These are phyloP conservation scores for Tremellales sp. DNA, from an alignment of 1,284 basidiomycete species.

Conservation along the genomic window DNA sequence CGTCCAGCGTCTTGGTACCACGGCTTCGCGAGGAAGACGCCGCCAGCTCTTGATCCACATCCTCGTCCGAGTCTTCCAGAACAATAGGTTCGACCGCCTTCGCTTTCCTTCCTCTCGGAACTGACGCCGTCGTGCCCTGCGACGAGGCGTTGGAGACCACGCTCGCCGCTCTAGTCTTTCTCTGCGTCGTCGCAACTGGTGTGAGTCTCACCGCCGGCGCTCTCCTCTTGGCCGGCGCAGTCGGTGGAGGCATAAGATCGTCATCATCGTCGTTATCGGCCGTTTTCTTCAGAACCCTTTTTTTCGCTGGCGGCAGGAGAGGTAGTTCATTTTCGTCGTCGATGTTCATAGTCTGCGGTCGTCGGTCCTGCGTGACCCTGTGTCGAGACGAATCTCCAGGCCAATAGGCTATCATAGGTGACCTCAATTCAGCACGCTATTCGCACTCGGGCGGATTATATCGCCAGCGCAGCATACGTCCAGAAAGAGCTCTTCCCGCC, in stretches of 20 bases:
- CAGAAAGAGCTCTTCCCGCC: background rate
- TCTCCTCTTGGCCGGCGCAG: slow-evolving; percentile 1
- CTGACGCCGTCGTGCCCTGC: background rate
- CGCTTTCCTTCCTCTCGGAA: background rate
- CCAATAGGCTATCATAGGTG: slow-evolving; percentile 37
- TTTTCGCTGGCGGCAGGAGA: slow-evolving; percentile 21
- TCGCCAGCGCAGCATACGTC: background rate
- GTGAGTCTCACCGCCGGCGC: slow-evolving; percentile 5
- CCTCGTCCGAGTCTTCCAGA: slow-evolving; percentile 31
- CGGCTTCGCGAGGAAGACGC: background rate
- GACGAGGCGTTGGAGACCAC: slow-evolving; percentile 26
- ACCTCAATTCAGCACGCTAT: background rate
- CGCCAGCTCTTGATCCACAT: slow-evolving; percentile 21
- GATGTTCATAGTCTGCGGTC: background rate
- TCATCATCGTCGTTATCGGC: slow-evolving; percentile 23
- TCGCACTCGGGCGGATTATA: too few relatives aligned
- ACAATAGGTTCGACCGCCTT: slow-evolving; percentile 13
- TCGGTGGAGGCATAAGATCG: slow-evolving; percentile 5
- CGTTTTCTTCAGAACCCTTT: slow-evolving; percentile 19
- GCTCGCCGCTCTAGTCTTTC: slow-evolving; percentile 27
- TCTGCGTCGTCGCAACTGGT: background rate
- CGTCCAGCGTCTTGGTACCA: slow-evolving; percentile 11
- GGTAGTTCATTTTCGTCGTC: slow-evolving; percentile 36
- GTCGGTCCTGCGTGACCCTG: slow-evolving; percentile 9
- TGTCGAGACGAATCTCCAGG: slow-evolving; percentile 18